Evolutionary conservation across 176 grass and related monocot genomes (phyloP).

Genomic region (Aegilops bicornis): DNA sequence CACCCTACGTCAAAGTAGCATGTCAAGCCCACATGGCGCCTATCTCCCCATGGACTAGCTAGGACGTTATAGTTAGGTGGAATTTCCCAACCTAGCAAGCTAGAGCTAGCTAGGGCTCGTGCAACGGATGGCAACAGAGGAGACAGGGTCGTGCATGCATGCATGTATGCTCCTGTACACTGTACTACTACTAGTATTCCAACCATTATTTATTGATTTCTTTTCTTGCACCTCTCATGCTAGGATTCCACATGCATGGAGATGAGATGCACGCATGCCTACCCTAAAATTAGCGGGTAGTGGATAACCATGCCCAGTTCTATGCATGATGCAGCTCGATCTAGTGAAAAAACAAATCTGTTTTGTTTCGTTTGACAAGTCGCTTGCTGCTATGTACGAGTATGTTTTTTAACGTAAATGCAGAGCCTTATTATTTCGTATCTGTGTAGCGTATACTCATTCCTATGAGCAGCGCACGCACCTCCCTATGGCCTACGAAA

Average conservation of each 20-base stretch:
- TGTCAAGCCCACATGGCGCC: background rate
- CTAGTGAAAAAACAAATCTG: background rate
- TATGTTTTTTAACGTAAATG: too few species aligned
- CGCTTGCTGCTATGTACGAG: too few species aligned
- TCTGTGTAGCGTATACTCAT: too few species aligned
- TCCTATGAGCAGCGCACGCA: too few species aligned
- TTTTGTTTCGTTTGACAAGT: background rate
- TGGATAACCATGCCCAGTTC: background rate
- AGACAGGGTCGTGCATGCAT: background rate
- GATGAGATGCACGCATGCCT: background rate
- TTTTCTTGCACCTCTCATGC: background rate
- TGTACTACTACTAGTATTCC: background rate
- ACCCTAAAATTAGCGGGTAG: background rate
- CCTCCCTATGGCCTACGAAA: too few species aligned
- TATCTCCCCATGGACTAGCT: constrained; percentile 2
- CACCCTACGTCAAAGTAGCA: background rate
- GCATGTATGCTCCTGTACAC: background rate
- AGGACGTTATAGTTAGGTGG: constrained; percentile 20
- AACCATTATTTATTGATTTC: background rate
- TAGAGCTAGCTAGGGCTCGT: background rate
- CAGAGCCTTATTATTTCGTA: too few species aligned
- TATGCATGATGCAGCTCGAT: background rate
- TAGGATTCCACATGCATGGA: background rate
- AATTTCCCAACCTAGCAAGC: background rate
- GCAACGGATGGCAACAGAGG: background rate